Percentiles rank a stretch among this genome's conserved stretches.
Evolutionary conservation across 148 eudicot species (phyloP).

Genomic region (Oxyria digyna): DNA sequence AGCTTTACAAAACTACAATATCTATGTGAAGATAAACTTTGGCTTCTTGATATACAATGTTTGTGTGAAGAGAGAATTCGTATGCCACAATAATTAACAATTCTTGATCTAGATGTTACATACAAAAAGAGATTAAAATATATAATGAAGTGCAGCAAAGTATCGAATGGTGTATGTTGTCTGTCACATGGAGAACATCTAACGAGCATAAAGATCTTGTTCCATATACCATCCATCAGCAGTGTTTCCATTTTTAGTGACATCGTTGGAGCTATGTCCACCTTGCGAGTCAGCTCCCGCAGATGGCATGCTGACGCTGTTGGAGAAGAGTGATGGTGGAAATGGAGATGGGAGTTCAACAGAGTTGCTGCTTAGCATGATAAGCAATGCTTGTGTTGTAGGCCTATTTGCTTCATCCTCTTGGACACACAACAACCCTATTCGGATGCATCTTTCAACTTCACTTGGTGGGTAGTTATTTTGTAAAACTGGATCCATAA

Average conservation of each 20-base stretch:
- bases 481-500: background rate
- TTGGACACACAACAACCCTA: background rate
- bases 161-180: background rate
- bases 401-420: background rate
- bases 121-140: too few relatives aligned
- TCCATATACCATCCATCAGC: background rate
- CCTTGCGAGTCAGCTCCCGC: background rate
- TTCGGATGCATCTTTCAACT: background rate
- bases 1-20: too few relatives aligned
- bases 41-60: too few relatives aligned
- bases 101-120: too few relatives aligned
- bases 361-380: constrained; percentile 1
- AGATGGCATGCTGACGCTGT: background rate
- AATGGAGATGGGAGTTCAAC: background rate
- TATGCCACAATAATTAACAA: too few relatives aligned
- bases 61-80: too few relatives aligned
- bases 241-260: background rate
- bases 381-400: background rate
- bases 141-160: background rate
- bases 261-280: background rate
- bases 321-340: background rate
- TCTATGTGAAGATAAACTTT: too few relatives aligned
- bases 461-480: background rate
- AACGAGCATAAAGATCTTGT: background rate
- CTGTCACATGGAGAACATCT: background rate